A percentile compares a stretch with the other conserved stretches of the same genome.
phyloP scores from a whole-genome alignment of 192 early-diverging fungal genomes.

The Coemansia sp. region DNA sequence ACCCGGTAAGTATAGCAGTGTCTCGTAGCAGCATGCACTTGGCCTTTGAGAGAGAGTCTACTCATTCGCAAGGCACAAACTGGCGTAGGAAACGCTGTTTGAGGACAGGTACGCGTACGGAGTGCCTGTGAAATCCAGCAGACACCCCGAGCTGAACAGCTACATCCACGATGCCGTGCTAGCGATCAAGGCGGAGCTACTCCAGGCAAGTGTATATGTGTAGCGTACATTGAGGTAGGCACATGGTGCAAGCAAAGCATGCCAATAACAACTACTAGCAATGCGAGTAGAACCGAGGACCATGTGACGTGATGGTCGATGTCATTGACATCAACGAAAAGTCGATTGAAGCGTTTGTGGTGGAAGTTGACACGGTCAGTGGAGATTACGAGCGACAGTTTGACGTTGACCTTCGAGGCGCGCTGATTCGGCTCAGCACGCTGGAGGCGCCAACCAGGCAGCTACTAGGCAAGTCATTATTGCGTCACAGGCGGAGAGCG shows the following conservation, averaged over 20 bases:
- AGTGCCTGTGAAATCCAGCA: constrained; percentile 56
- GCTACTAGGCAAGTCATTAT: constrained; percentile 16
- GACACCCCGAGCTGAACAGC: constrained; percentile 57
- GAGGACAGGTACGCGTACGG: constrained; percentile 50
- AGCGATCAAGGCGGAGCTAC: constrained; percentile 43
- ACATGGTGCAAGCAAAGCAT: neutral
- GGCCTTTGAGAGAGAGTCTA: neutral
- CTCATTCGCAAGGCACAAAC: neutral
- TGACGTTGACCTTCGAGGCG: constrained; percentile 41
- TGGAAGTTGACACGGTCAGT: constrained; percentile 25
- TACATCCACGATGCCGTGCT: constrained; percentile 51
- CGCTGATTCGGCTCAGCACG: constrained; percentile 35
- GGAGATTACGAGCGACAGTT: constrained; percentile 26
- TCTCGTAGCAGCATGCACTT: too few relatives aligned
- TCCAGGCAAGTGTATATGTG: constrained; percentile 28
- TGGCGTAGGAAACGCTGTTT: constrained; percentile 48
- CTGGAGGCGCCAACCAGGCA: constrained; percentile 24
- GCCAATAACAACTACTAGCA: neutral
- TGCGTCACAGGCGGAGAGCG: neutral
- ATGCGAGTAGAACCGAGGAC: constrained; percentile 13
- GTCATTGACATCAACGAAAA: constrained; percentile 26
- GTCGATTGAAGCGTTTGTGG: constrained; percentile 35
- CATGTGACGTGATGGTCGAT: constrained; percentile 39
- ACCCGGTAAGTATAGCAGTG: constrained; percentile 35
- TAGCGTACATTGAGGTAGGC: neutral